Evolutionary conservation across 495 filamentous ascomycete genomes (phyloP), one percentile per base, ranked within the genome.

Genomic region (Penicillium ochrochloron): DNA sequence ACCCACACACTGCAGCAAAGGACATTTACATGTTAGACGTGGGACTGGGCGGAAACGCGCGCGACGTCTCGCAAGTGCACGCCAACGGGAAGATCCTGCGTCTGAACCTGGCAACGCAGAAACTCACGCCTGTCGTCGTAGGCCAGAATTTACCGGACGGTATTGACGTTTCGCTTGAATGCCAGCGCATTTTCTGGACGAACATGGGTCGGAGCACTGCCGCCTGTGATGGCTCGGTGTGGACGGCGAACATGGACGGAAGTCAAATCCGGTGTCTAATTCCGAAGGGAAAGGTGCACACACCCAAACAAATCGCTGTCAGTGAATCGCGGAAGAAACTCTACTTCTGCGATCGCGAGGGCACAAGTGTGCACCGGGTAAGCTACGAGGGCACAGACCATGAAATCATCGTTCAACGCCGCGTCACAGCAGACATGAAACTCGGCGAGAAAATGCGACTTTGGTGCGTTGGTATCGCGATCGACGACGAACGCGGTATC

Each of bases 261-360:
- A 74, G 65, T 17, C 70, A 82, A 34, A 52, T 78, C 19, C 59
- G 71, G 27, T 78, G 71, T 35, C 3, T 85, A 0, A 59, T 86
- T 0, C 68, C 76, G 0, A 37, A 53, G 0, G 81, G 82, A 1
- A 53, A 61, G 3, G 71, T 81, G 2, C 76, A 86, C 70, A 87
- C 85, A 0, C 84, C 84, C 3, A 88, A 87, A 56, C 85, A 88
- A 69, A 63, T 86, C 25, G 59, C 72, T 1, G 69, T 82, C 6
- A 73, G 74, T 27, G 66, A 74, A 1, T 55, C 52, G 1, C 66
- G 71, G 5, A 34, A 67, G 21, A 72, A 76, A 41, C 34, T 87
- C 0, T 87, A 85, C 68, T 83, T 83, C 54, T 82, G 77, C 42
- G 85, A 88, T 62, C 82, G 85, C 0, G 85, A 86, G 58, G 85